Evolutionary conservation across 345 rosid genomes (phyloP).

Genomic region (Arabidopsis suecica): DNA sequence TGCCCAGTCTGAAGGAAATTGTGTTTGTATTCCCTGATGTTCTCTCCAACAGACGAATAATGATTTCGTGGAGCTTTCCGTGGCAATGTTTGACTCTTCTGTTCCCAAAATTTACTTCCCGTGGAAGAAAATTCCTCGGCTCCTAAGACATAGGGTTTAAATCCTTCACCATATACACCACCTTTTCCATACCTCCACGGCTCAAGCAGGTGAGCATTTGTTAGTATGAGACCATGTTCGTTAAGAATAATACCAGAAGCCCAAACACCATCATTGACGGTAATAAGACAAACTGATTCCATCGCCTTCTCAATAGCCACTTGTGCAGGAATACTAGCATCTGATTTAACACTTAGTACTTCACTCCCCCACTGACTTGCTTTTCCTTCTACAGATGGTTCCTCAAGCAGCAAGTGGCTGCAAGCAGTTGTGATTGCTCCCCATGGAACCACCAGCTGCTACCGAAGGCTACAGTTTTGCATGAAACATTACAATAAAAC

Average conservation of each 20-base stretch:
- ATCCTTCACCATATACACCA: slow-evolving; percentile 50
- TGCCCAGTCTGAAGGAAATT: slow-evolving; percentile 48
- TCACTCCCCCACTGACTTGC: slow-evolving; percentile 53
- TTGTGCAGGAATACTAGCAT: slow-evolving; percentile 42
- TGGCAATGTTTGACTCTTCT: slow-evolving; percentile 35
- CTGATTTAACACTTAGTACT: slow-evolving; percentile 12
- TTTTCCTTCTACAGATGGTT: slow-evolving; percentile 60
- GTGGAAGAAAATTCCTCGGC: slow-evolving; percentile 47
- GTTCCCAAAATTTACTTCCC: slow-evolving; percentile 42
- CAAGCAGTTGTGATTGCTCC: slow-evolving; percentile 92
- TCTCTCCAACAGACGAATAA: slow-evolving; percentile 42
- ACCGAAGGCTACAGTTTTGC: slow-evolving; percentile 84
- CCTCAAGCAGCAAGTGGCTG: slow-evolving; percentile 73
- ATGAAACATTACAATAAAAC: slow-evolving; percentile 58
- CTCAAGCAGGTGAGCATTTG: slow-evolving; percentile 94
- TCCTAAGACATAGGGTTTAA: slow-evolving; percentile 28
- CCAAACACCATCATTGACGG: slow-evolving; percentile 80
- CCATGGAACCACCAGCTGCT: slow-evolving; percentile 99
- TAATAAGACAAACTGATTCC: slow-evolving; percentile 83
- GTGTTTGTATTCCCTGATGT: slow-evolving; percentile 45
- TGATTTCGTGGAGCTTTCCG: slow-evolving; percentile 31
- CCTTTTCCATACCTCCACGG: slow-evolving; percentile 95
- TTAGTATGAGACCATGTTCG: slow-evolving; percentile 77
- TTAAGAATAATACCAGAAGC: slow-evolving; percentile 91
- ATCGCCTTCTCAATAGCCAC: slow-evolving; percentile 60